phyloP scores from a whole-genome alignment of 2,329 filamentous ascomycete species.

The Aspergillus sp. region DNA sequence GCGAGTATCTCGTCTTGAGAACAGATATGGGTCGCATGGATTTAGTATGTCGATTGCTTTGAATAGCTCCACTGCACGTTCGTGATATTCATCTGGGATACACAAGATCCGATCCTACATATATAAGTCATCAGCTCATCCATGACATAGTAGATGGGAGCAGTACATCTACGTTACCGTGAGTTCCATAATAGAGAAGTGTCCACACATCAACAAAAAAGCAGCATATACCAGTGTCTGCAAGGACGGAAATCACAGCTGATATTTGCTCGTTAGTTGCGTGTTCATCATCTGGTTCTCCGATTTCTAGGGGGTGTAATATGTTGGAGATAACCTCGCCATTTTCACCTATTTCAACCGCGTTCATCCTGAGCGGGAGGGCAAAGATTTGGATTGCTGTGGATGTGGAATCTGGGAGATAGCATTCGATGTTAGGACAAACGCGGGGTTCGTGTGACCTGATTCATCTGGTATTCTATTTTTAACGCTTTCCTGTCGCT shows the following conservation, averaged over 20 bases:
- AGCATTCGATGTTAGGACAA: too few species aligned
- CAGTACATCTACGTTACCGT: conserved; percentile 3
- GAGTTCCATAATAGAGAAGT: conserved; percentile 12
- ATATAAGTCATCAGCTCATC: neutral
- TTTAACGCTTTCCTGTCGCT: too few species aligned
- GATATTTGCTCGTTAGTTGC: conserved; percentile 1
- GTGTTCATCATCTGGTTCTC: too few species aligned
- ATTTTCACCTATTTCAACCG: too few species aligned
- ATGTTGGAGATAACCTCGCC: too few species aligned
- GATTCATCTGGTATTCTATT: too few species aligned
- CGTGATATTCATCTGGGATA: conserved; percentile 6
- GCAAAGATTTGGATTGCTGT: too few species aligned
- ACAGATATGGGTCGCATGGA: conserved; percentile 8
- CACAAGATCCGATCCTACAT: conserved; percentile 10
- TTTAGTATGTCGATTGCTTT: conserved; percentile 6
- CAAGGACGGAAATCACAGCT: conserved; percentile 5
- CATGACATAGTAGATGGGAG: neutral
- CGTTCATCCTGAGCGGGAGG: too few species aligned
- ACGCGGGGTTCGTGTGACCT: too few species aligned
- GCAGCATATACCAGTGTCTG: conserved; percentile 6
- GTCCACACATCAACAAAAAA: conserved; percentile 9
- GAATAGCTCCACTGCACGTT: conserved; percentile 9
- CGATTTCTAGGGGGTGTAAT: too few species aligned
- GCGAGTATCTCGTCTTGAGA: conserved; percentile 1
- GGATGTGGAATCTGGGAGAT: too few species aligned